Conservation (phyloP, 2,329 filamentous ascomycete genomes). For the Aspergillus floridensis region DNA sequence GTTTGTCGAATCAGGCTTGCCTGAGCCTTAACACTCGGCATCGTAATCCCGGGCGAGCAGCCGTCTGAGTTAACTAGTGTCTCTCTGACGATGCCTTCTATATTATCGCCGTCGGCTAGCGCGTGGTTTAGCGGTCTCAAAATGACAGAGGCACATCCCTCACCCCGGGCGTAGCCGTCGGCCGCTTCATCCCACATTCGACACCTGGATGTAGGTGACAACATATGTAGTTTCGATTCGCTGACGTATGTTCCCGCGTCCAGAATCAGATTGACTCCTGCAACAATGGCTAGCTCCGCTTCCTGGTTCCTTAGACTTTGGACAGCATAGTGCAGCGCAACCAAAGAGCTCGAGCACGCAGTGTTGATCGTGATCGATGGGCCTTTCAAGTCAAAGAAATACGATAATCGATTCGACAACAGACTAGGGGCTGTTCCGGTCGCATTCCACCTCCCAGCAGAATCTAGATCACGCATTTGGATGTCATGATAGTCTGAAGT, state of each 20-base stretch:
- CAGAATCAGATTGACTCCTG: slow-evolving; percentile 12
- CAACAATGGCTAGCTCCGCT: slow-evolving; percentile 11
- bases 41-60: slow-evolving; percentile 24
- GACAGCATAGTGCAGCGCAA: slow-evolving; percentile 29
- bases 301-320: slow-evolving; percentile 24
- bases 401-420: slow-evolving; percentile 32
- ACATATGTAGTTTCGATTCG: slow-evolving; percentile 29
- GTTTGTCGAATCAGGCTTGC: slow-evolving; percentile 33
- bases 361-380: slow-evolving; percentile 44
- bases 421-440: slow-evolving; percentile 31
- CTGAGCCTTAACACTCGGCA: slow-evolving; percentile 33
- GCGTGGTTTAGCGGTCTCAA: slow-evolving; percentile 51
- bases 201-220: slow-evolving; percentile 51
- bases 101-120: slow-evolving; percentile 42
- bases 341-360: slow-evolving; percentile 41
- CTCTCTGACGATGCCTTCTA: slow-evolving; percentile 35
- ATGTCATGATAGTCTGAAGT: slow-evolving; percentile 10
- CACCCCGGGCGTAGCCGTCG: slow-evolving; percentile 51
- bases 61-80: slow-evolving; percentile 31
- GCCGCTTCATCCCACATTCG: slow-evolving; percentile 45
- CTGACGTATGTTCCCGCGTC: slow-evolving; percentile 15
- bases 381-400: slow-evolving; percentile 24
- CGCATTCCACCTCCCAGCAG: background rate
- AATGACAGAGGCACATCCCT: slow-evolving; percentile 49
- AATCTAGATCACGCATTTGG: background rate